Evolutionary conservation across 495 filamentous ascomycete species (phyloP), one percentile per base, ranked within the genome.

Genomic region (Neurospora cerealis): DNA sequence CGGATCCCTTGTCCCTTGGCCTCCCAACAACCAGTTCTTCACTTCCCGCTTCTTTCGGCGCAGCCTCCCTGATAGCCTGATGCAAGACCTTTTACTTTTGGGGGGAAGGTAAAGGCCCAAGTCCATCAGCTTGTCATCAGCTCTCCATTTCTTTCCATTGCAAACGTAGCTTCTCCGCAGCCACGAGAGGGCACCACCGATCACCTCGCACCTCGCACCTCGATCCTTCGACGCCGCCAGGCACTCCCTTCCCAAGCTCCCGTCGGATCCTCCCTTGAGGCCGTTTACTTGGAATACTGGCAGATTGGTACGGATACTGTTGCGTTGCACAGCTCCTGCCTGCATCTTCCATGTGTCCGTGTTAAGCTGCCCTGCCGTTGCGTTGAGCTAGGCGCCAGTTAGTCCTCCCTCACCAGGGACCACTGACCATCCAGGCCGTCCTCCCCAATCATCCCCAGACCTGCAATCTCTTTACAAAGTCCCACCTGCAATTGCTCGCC

Each of bases 401-500:
- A 62, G 54, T 62, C 54, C 54, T 62, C 54, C 54, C 28, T 62
- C 54, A 62, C 54, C 28, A 62, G 54, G 54, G 54, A 62, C 54
- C 54, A 62, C 28, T 62, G 54, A 34, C 54, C 54, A 8, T 62
- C 54, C 54, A 60, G 21, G 9, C 46, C 46, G 7, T 46, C 44
- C 44, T 46, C n/a, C 74, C 81, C 81, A 81, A 77, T 80, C 78
- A 69, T n/a, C 69, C 72, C 71, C 73, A 69, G 34, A 74, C 75
- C 75, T 75, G 74, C 72, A 80, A 75, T 78, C 70, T 80, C 77
- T 73, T 41, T 28, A 70, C 28, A 42, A 72, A 77, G 71, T 77
- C 70, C 74, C 72, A 70, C 75, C 70, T 73, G 24, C 74, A 69
- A 74, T 46, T 70, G 72, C 66, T 44, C 73, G 44, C 78, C 76